These are phyloP conservation scores for Tolypocladium nubicola DNA, from an alignment of 2,329 filamentous ascomycete species.

Conservation along the genomic window DNA sequence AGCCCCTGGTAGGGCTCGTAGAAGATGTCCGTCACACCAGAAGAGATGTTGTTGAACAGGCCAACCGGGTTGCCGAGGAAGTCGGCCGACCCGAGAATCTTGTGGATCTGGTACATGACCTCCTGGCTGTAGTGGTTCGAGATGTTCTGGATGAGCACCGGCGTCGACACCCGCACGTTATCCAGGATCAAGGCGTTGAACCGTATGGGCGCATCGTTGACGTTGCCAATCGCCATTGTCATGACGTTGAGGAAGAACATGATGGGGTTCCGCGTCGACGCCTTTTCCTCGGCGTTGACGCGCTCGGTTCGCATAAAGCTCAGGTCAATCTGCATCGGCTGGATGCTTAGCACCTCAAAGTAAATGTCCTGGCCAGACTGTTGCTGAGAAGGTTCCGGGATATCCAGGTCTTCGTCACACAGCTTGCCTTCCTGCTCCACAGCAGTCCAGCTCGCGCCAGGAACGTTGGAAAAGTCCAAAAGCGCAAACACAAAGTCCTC, in stretches of 20 bases:
- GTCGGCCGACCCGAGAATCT: slow-evolving; percentile 92
- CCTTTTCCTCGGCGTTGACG: slow-evolving; percentile 92
- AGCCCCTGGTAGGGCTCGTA: slow-evolving; percentile 98
- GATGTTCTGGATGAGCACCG: slow-evolving; percentile 74
- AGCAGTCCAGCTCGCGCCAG: slow-evolving; percentile 67
- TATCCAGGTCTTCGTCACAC: slow-evolving; percentile 81
- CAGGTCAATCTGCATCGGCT: slow-evolving; percentile 95
- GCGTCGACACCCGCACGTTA: slow-evolving; percentile 84
- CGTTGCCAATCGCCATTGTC: slow-evolving; percentile 98
- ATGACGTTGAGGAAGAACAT: slow-evolving; percentile 99
- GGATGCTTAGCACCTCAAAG: slow-evolving; percentile 92
- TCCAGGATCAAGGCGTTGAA: slow-evolving; percentile 92
- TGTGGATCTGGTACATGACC: slow-evolving; percentile 89
- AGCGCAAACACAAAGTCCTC: slow-evolving; percentile 97
- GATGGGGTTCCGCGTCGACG: slow-evolving; percentile 80
- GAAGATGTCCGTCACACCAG: slow-evolving; percentile 94
- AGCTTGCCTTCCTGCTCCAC: slow-evolving; percentile 69
- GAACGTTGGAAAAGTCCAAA: slow-evolving; percentile 87
- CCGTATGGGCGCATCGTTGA: slow-evolving; percentile 92
- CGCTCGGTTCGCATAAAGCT: slow-evolving; percentile 96
- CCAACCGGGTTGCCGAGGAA: slow-evolving; percentile 97
- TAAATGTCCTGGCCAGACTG: slow-evolving; percentile 89
- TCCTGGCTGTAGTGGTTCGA: slow-evolving; percentile 96
- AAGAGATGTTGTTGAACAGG: slow-evolving; percentile 96
- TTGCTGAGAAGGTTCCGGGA: slow-evolving; percentile 81